Base-by-base conservation (phyloP, 176 grass and related monocot species). In the Cenchrus fungigraminus region DNA sequence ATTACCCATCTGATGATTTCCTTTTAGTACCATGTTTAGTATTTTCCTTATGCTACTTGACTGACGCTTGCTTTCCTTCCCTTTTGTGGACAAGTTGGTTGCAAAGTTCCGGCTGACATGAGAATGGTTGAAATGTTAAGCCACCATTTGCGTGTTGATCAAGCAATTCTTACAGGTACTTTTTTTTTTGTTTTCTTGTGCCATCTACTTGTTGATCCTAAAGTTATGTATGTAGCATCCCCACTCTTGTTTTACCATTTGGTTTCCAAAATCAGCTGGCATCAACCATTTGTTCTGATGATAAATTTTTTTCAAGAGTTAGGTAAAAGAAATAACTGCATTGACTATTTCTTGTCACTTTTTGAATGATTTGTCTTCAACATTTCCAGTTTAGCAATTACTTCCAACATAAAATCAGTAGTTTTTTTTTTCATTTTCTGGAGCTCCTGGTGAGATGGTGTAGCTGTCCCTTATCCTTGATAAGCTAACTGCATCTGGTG, bases 121-220 rank as follows among this genome's bases (percentile, higher is more conserved):
- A 94, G 97, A 88, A 96, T 94, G 93, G 72, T 96, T 87, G 97
- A 98, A 93, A 96, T 96, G 88, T 79, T 94, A 85, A 98, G 97
- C 63, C 88, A 95, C 84, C 93, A 98, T 61, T 84, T 98, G 61
- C 97, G 97, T 89, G 97, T 98, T 90, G 97, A 98, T 81, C 97
- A 98, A 86, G 97, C 97, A 73, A 98, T 98, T 90, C 90, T 98
- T 76, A 98, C 97, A 89, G 97, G 97, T 98, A 92, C 49, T 51
- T 9, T 15, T 75, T 42, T 56, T 91, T 73, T 70, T 57, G 60
- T 50, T 85, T 71, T 58, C 72, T 53, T 43, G 57, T 52, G 17
- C 22, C 4, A 28, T 72, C 47, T 42, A 72, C 9, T 60, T 81
- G 22, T 82, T 77, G 57, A 47, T 72, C 15, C n/a, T 81, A 81